Percentiles rank a stretch among this genome's conserved stretches.
Evolutionary conservation across 2,329 filamentous ascomycete species (phyloP).

Genomic region (Tolypocladium guangdongense): DNA sequence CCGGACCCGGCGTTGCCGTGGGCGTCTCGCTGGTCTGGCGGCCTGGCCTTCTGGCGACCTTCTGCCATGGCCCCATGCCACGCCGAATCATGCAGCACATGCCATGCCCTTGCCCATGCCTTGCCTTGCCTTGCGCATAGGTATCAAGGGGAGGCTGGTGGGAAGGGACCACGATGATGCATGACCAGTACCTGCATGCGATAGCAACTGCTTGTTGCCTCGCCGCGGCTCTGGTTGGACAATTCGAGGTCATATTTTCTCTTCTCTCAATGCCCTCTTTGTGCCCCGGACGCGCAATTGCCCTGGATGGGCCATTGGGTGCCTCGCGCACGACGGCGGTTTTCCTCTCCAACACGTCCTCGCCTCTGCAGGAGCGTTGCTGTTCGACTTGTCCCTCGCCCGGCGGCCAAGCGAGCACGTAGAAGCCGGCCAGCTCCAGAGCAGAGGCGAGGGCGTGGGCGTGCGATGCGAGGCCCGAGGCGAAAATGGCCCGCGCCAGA

Average conservation of each 20-base stretch:
- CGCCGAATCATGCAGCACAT: not conserved
- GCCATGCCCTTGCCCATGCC: not conserved
- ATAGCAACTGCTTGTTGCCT: not conserved
- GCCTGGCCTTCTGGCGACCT: not conserved
- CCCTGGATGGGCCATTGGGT: not conserved
- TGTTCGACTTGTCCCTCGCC: not conserved
- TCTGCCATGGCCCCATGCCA: not conserved
- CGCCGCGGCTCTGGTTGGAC: constrained; percentile 3
- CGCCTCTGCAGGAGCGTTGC: not conserved
- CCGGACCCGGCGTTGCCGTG: too few species aligned
- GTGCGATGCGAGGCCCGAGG: too few species aligned
- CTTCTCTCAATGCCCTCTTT: not conserved
- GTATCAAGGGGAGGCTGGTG: not conserved
- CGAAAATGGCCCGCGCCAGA: not conserved
- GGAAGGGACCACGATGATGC: not conserved
- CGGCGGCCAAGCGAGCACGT: not conserved
- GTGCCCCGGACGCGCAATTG: not conserved
- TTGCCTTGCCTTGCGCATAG: not conserved
- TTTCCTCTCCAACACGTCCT: not conserved
- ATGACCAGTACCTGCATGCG: constrained; percentile 6
- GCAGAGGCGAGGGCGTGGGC: too few species aligned
- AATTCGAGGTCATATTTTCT: constrained; percentile 3
- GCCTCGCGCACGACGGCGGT: not conserved
- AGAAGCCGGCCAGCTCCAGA: not conserved
- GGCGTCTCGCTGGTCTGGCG: too few species aligned